Base-by-base conservation (phyloP, 441 rosid genomes). In the Populus hybrid region DNA sequence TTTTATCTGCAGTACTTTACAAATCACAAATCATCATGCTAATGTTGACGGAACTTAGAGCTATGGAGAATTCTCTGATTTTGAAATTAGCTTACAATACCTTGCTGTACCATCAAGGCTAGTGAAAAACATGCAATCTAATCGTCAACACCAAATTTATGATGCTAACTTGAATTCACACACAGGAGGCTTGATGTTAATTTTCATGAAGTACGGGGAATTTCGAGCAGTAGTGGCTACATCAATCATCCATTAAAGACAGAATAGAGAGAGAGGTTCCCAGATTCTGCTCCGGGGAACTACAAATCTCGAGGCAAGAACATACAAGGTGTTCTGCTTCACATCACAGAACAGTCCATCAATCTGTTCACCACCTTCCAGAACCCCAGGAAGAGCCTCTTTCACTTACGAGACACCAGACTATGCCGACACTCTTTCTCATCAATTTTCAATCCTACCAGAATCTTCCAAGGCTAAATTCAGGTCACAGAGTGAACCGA, bases 401-500 rank as follows among this genome's bases (percentile, higher is more conserved):
- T 84, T 85, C 78, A 40, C 83, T 42, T 70, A 26, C 67, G 74
- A 74, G 59, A 81, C 57, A 32, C 80, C 84, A n/a, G 78, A 74
- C 28, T 57, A 76, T 26, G 28, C 21, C 20, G 75, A 32, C 21
- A 50, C 77, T 61, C 71, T 69, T 6, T 71, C 76, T 71, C 68
- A 70, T 72, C 77, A 76, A 18, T 38, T 32, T 8, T 59, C 74
- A 2, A 14, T 34, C 72, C 57, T 28, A 12, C 93, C 93, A 34
- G 79, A 87, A 79, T 89, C 96, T 10, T 91, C 91, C 8, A 85
- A 59, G 81, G 93, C 90, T 5, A 91, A 89, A 79, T 70, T 79
- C 77, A 82, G 92, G 80, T 91, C 91, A 7, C 89, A 84, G 63
- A 91, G 93, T n/a, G 93, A 89, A 82, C 93, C 93, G 0, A 91